Percentiles rank a stretch among this genome's conserved stretches.
Conservation (phyloP, 2,329 filamentous ascomycete species). For the Cadophora sp. region DNA sequence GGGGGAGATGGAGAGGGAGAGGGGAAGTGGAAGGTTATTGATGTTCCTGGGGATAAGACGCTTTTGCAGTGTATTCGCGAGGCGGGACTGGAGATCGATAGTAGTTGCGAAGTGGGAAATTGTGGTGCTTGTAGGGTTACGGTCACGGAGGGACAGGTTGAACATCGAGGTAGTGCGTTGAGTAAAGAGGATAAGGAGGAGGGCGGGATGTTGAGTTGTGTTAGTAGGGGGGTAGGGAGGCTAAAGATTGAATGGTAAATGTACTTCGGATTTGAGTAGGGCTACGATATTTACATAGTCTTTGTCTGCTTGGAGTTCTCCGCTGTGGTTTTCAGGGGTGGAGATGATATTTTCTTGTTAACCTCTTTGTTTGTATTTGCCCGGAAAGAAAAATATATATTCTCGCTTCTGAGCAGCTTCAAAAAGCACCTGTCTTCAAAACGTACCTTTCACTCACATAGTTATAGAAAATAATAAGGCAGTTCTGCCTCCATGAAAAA, state of each 20-base stretch:
- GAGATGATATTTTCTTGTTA: background rate
- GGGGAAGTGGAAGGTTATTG: conserved; percentile 45
- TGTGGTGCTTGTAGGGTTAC: conserved; percentile 51
- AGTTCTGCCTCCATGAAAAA: background rate
- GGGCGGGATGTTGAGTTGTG: conserved; percentile 32
- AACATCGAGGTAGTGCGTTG: conserved; percentile 49
- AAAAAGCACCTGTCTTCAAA: background rate
- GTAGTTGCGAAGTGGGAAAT: conserved; percentile 51
- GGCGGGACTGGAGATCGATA: conserved; percentile 49
- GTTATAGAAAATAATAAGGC: background rate
- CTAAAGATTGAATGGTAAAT: conserved; percentile 18
- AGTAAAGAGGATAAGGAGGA: conserved; percentile 44
- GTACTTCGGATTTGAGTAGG: too few relatives aligned
- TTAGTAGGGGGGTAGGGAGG: conserved; percentile 32
- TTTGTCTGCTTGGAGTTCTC: background rate
- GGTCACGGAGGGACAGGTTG: conserved; percentile 47
- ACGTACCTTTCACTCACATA: background rate
- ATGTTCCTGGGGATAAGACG: conserved; percentile 50
- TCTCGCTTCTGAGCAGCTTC: too few relatives aligned
- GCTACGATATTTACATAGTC: background rate
- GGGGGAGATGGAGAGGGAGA: conserved; percentile 18
- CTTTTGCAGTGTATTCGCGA: conserved; percentile 51
- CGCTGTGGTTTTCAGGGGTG: background rate
- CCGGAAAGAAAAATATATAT: too few relatives aligned
- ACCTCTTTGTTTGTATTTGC: background rate